Evolutionary conservation across 768 basidiomycete species (phyloP).

Genomic region (Tulasnella sp.): DNA sequence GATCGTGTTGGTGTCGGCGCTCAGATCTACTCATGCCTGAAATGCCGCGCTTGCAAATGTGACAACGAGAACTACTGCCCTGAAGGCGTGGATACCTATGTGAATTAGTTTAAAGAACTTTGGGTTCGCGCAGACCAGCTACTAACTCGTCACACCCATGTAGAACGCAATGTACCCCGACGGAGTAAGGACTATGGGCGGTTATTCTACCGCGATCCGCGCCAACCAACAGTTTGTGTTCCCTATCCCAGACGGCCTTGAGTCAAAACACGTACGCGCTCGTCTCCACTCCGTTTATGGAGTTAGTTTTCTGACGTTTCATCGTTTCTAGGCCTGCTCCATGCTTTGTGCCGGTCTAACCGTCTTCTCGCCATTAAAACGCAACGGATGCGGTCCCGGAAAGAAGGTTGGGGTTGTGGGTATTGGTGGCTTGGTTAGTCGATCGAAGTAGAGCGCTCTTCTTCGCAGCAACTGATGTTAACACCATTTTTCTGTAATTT

Average conservation of each 20-base stretch:
- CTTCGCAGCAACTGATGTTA: not conserved
- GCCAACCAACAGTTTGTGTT: slow-evolving; percentile 43
- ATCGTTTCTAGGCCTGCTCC: slow-evolving; percentile 42
- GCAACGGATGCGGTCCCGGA: slow-evolving; percentile 46
- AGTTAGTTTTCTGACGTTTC: too few relatives aligned
- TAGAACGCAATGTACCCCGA: slow-evolving; percentile 27
- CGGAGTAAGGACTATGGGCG: slow-evolving; percentile 33
- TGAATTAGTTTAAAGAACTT: slow-evolving; percentile 16
- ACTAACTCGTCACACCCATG: not conserved
- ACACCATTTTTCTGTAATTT: not conserved
- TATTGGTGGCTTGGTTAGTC: slow-evolving; percentile 41
- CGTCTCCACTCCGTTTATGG: too few relatives aligned
- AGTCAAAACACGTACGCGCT: slow-evolving; percentile 28
- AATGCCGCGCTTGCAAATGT: slow-evolving; percentile 39
- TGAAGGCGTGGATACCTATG: slow-evolving; percentile 35
- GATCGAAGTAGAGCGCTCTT: too few relatives aligned
- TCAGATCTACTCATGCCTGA: slow-evolving; percentile 44
- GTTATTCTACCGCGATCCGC: slow-evolving; percentile 41
- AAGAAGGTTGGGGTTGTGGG: slow-evolving; percentile 58
- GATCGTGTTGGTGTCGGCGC: slow-evolving; percentile 44
- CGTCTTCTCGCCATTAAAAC: slow-evolving; percentile 47
- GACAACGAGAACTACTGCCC: slow-evolving; percentile 50
- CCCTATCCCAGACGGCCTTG: slow-evolving; percentile 44
- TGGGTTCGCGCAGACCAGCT: not conserved
- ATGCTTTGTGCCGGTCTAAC: slow-evolving; percentile 60